These are phyloP conservation scores for Austroboletus eburneus DNA, from an alignment of 768 basidiomycete species.

Conservation along the genomic window DNA sequence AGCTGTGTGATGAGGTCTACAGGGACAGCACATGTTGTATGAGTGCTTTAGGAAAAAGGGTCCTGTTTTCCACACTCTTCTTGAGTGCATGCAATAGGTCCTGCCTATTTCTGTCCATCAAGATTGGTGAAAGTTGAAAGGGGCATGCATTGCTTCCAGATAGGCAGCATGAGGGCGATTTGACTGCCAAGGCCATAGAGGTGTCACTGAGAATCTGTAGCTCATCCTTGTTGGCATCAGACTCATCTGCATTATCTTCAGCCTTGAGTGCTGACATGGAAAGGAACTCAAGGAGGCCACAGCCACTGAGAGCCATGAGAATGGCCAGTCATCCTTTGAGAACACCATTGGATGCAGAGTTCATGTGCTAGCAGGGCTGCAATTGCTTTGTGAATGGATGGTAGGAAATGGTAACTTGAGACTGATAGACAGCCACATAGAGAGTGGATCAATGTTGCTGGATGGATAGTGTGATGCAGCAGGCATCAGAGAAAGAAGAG, in stretches of 20 bases:
- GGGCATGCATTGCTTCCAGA: slow-evolving; percentile 6
- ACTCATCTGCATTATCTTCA: no score
- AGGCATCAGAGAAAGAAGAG: slow-evolving; percentile 40
- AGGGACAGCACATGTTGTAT: background rate
- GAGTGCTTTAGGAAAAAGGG: no score
- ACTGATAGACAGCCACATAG: slow-evolving; percentile 8
- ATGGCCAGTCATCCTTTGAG: slow-evolving; percentile 19
- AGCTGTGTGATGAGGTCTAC: slow-evolving; percentile 44
- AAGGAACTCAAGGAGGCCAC: slow-evolving; percentile 36
- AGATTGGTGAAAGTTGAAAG: slow-evolving; percentile 17
- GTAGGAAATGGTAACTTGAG: slow-evolving; percentile 30
- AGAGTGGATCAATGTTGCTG: background rate
- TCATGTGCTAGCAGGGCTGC: slow-evolving; percentile 28
- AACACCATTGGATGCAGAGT: no score
- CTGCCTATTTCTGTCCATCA: slow-evolving; percentile 31
- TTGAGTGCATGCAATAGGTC: slow-evolving; percentile 31
- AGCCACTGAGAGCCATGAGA: slow-evolving; percentile 25
- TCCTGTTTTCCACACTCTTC: no score
- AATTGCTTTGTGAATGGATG: slow-evolving; percentile 21
- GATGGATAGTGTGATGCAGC: no score
- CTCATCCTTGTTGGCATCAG: no score
- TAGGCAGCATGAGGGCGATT: no score
- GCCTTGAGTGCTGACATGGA: no score
- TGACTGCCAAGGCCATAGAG: no score
- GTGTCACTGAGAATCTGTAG: no score